A percentile compares a stretch with the other conserved stretches of the same genome.
Conservation (phyloP, 1,139 yeast genomes). For the Komagataea norvegica region DNA sequence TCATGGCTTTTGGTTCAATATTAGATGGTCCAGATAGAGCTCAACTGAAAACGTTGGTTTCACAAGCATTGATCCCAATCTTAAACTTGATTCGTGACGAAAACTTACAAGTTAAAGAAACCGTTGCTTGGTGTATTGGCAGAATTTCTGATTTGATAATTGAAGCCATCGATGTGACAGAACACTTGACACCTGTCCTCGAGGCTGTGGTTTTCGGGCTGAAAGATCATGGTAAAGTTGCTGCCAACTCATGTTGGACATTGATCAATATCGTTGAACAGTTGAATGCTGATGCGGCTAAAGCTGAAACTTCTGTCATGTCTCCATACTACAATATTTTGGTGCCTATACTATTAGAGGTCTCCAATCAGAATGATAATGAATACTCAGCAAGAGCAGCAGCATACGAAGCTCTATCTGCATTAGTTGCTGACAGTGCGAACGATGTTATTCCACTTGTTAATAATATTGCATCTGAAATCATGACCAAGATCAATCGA, state of each 20-base stretch:
- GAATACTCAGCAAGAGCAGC: slow-evolving; percentile 91
- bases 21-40: slow-evolving; percentile 89
- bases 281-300: slow-evolving; percentile 53
- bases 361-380: slow-evolving; percentile 70
- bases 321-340: slow-evolving; percentile 68
- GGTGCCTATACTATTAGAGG: slow-evolving; percentile 64
- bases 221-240: slow-evolving; percentile 84
- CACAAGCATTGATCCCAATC: slow-evolving; percentile 79
- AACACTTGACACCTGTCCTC: slow-evolving; percentile 64
- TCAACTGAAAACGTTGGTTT: slow-evolving; percentile 61
- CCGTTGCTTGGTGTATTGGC: slow-evolving; percentile 98
- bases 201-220: slow-evolving; percentile 73
- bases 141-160: slow-evolving; percentile 87
- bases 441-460: slow-evolving; percentile 65
- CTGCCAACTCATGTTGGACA: slow-evolving; percentile 97
- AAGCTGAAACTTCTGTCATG: slow-evolving; percentile 55
- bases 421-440: slow-evolving; percentile 73
- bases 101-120: slow-evolving; percentile 83
- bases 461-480: slow-evolving; percentile 69
- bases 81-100: slow-evolving; percentile 68
- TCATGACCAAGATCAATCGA: slow-evolving; percentile 64
- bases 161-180: slow-evolving; percentile 64
- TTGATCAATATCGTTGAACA: slow-evolving; percentile 88
- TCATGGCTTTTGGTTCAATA: slow-evolving; percentile 97
- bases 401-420: slow-evolving; percentile 87